phyloP scores from a whole-genome alignment of 495 filamentous ascomycete genomes.

The Penicillium silybi region DNA sequence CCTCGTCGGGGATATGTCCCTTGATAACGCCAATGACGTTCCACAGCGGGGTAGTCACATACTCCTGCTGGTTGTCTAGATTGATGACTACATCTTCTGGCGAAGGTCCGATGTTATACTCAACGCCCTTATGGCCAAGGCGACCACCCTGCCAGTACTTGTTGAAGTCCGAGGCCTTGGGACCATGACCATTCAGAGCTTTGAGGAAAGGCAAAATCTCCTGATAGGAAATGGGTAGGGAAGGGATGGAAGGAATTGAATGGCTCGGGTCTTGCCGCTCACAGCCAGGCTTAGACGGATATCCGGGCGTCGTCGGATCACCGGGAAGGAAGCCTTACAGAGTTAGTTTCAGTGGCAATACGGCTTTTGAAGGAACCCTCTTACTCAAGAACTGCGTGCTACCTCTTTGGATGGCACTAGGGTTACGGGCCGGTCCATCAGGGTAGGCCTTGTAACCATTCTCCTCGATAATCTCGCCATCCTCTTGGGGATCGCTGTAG shows the following conservation, averaged over 20 bases:
- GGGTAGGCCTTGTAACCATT: slow-evolving; percentile 82
- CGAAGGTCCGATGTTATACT: slow-evolving; percentile 90
- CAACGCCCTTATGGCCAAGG: slow-evolving; percentile 74
- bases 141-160: slow-evolving; percentile 68
- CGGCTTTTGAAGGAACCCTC: slow-evolving; percentile 7
- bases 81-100: slow-evolving; percentile 73
- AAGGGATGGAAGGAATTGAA: slow-evolving; percentile 80
- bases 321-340: slow-evolving; percentile 51
- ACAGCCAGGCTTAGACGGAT: slow-evolving; percentile 85
- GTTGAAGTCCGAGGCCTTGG: slow-evolving; percentile 72
- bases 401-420: slow-evolving; percentile 88
- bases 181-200: slow-evolving; percentile 84
- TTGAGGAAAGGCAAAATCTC: slow-evolving; percentile 84
- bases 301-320: slow-evolving; percentile 86
- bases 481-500: slow-evolving; percentile 87
- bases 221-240: slow-evolving; percentile 82
- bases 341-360: not conserved
- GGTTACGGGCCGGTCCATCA: slow-evolving; percentile 79
- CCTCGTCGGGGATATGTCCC: slow-evolving; percentile 80
- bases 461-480: slow-evolving; percentile 74
- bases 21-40: slow-evolving; percentile 94
- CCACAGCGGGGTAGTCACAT: slow-evolving; percentile 86
- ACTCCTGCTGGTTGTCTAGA: slow-evolving; percentile 83
- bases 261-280: slow-evolving; percentile 67
- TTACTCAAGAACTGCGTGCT: slow-evolving; percentile 78